Percentiles rank a stretch among this genome's conserved stretches.
Evolutionary conservation across 108 stramenopile genomes (phyloP).

Genomic region (Craspedostauros australis): DNA sequence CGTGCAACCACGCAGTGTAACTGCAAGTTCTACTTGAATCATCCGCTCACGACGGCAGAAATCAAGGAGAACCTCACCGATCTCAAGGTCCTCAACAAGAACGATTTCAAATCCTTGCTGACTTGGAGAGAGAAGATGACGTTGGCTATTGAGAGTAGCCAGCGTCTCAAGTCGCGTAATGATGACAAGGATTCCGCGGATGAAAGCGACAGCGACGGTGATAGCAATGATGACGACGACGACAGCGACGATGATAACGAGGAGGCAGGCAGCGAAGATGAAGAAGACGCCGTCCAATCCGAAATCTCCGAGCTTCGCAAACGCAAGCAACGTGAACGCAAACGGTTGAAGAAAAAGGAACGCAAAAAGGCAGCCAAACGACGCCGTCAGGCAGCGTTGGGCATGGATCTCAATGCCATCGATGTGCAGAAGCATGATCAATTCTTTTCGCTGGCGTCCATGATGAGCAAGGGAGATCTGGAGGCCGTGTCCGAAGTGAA

Average conservation of each 20-base stretch:
- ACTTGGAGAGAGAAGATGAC: conserved; percentile 88
- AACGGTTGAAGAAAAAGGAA: conserved; percentile 87
- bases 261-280: conserved; percentile 60
- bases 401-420: conserved; percentile 86
- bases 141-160: too few species aligned
- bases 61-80: conserved; percentile 83
- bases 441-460: conserved; percentile 73
- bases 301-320: conserved; percentile 66
- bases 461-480: conserved; percentile 53
- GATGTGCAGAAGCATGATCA: conserved; percentile 81
- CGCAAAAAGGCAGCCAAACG: conserved; percentile 76
- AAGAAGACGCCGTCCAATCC: conserved; percentile 75
- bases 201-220: conserved; percentile 34
- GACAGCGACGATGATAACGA: conserved; percentile 27
- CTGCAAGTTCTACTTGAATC: conserved; percentile 62
- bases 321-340: conserved; percentile 66
- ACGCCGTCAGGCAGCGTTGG: conserved; percentile 72
- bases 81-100: conserved; percentile 91
- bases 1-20: conserved; percentile 25
- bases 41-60: conserved; percentile 82
- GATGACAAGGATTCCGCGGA: conserved; percentile 37
- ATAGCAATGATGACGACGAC: conserved; percentile 31
- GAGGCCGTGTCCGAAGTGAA: conserved; percentile 75
- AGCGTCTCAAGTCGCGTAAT: conserved; percentile 46
- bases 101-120: conserved; percentile 92